Percentiles rank a stretch among this genome's conserved stretches.
These are phyloP conservation scores for Cardiospermum halicacabum DNA, from an alignment of 345 rosid genomes.

Conservation along the genomic window DNA sequence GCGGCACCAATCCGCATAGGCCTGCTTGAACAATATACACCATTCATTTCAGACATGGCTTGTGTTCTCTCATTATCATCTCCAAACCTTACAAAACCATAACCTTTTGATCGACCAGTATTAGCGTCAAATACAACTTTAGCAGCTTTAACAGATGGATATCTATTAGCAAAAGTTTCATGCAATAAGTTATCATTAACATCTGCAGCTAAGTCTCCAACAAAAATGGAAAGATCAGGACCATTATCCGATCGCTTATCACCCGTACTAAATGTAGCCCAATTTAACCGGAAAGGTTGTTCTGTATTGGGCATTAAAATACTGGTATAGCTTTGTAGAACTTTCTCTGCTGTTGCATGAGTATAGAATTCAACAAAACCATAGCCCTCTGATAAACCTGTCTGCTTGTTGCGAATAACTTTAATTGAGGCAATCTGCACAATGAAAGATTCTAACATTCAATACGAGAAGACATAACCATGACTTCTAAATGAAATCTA, in stretches of 20 bases:
- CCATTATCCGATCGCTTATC: slow-evolving; percentile 87
- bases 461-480: not conserved
- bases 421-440: slow-evolving; percentile 76
- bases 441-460: not conserved
- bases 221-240: slow-evolving; percentile 91
- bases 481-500: not conserved
- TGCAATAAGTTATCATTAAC: slow-evolving; percentile 72
- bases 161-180: slow-evolving; percentile 67
- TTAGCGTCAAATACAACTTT: slow-evolving; percentile 87
- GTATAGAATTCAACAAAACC: slow-evolving; percentile 88
- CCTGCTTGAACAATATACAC: slow-evolving; percentile 83
- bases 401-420: slow-evolving; percentile 91
- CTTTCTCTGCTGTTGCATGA: slow-evolving; percentile 84
- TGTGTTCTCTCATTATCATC: slow-evolving; percentile 73
- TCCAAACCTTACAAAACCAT: slow-evolving; percentile 97
- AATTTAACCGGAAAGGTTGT: slow-evolving; percentile 89
- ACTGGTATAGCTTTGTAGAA: slow-evolving; percentile 61
- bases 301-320: slow-evolving; percentile 73
- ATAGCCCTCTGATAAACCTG: slow-evolving; percentile 83
- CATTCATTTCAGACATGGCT: slow-evolving; percentile 96
- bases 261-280: slow-evolving; percentile 92
- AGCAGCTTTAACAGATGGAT: slow-evolving; percentile 85
- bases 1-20: slow-evolving; percentile 97
- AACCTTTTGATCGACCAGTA: slow-evolving; percentile 96
- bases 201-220: slow-evolving; percentile 93